Percentiles rank a stretch among this genome's conserved stretches.
These are phyloP conservation scores for Physcomitrellopsis africana DNA, from an alignment of 225 moss, liverwort and hornwort genomes.

Conservation along the genomic window DNA sequence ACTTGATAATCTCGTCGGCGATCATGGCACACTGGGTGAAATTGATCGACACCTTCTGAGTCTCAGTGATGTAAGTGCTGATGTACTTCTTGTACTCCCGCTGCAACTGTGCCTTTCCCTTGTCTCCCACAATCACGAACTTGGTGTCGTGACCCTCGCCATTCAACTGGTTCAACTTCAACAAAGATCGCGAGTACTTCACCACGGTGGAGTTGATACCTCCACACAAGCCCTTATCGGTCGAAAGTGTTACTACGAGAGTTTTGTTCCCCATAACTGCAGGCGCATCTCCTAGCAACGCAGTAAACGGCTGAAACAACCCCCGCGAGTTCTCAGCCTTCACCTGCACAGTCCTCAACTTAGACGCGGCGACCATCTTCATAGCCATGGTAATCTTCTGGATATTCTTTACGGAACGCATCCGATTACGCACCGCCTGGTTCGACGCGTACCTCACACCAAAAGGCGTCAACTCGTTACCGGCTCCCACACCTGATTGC, in stretches of 20 bases:
- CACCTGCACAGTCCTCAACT: conserved; percentile 84
- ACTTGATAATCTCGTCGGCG: conserved; percentile 88
- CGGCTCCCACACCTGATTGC: conserved; percentile 30
- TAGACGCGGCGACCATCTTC: conserved; percentile 99
- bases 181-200: conserved; percentile 79
- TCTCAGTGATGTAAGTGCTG: conserved; percentile 67
- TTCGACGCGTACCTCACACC: conserved; percentile 56
- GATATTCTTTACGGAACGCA: conserved; percentile 96
- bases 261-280: conserved; percentile 59
- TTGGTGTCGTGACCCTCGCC: conserved; percentile 61
- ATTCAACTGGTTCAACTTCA: conserved; percentile 53
- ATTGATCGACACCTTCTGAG: conserved; percentile 82
- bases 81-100: conserved; percentile 77
- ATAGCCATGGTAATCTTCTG: conserved; percentile 99
- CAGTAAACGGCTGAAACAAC: conserved; percentile 92
- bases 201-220: conserved; percentile 94
- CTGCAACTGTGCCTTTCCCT: conserved; percentile 77
- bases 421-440: conserved; percentile 84
- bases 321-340: conserved; percentile 94
- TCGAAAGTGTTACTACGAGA: conserved; percentile 76
- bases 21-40: conserved; percentile 87
- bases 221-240: conserved; percentile 94
- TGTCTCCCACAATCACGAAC: conserved; percentile 82
- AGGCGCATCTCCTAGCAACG: conserved; percentile 82
- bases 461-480: conserved; percentile 49